Base-by-base conservation (phyloP, 2,329 filamentous ascomycete genomes). In the Colletotrichum acutatum region DNA sequence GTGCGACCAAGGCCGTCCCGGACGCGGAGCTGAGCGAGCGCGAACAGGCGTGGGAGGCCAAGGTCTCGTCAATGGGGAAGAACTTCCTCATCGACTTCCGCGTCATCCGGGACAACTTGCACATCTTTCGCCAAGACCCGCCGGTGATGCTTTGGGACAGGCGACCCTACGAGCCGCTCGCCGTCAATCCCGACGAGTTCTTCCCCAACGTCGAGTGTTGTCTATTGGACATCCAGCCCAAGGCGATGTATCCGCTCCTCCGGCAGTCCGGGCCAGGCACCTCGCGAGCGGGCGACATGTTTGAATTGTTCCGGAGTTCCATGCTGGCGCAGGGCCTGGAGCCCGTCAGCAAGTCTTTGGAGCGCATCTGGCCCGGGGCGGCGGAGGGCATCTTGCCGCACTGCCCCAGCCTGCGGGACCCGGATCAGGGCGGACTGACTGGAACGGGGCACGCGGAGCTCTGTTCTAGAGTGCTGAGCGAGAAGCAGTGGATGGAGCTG, bases 161-260 rank as follows among this genome's bases (percentile, higher is more conserved):
- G 1, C 90, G 95, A 19, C 83, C 85, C 2, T 91, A 90, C 77
- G 94, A 97, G 77, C 93, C 94, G 0, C 84, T 98, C 19, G 81
- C 84, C 28, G 87, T 90, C 3, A 73, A 84, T 5, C 64, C 81
- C 0, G 78, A 87, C 0, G 95, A 97, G 75, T 92, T 94, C 77
- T 94, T 87, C 79, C 94, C 94, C 1, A 84, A 87, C 28, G 81
- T 86, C 9, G 83, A 86, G 7, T 84, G 90, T 68, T 82, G 85
- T 12, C 88, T 96, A 4, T 79, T 95, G 19, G 93, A 95, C 79
- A 84, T 94, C 71, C 89, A 91, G 75, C 93, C 94, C 4, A 87
- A 87, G 75, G 79, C 84, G 3, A 82, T 87, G 73, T 84, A 86
- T 76, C 85, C 83, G 1, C 76, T 89, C 2, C 77, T 92, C 24